Conservation (phyloP, 768 basidiomycete genomes). For the Amyloporia xantha region DNA sequence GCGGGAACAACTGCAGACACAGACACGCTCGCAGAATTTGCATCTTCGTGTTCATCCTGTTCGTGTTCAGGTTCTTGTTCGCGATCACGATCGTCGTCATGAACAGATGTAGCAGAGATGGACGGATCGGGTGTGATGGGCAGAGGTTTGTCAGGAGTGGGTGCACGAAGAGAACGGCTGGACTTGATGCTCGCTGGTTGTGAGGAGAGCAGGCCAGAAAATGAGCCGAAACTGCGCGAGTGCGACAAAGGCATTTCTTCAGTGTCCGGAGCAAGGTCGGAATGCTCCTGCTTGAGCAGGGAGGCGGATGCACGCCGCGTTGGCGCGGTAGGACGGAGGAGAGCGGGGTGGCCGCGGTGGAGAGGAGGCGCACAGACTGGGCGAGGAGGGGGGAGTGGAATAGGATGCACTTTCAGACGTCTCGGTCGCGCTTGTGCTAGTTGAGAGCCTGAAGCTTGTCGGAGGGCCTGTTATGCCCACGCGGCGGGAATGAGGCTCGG, state of each 20-base stretch:
- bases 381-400: constrained; percentile 18
- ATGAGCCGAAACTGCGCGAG: constrained; percentile 21
- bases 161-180: constrained; percentile 1
- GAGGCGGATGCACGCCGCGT: constrained; percentile 10
- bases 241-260: constrained; percentile 21
- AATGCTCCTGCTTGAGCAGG: constrained; percentile 5
- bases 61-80: constrained; percentile 3
- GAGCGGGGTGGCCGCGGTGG: constrained; percentile 26
- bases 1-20: too few species aligned
- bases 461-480: constrained; percentile 18
- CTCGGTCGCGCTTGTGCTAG: constrained; percentile 13
- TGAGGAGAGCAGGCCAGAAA: constrained; percentile 18
- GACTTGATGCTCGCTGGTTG: constrained; percentile 7
- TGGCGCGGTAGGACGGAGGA: constrained; percentile 17
- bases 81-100: constrained; percentile 2
- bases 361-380: constrained; percentile 11
- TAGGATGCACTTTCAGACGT: constrained; percentile 8
- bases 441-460: constrained; percentile 18
- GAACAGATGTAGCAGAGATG: constrained; percentile 1
- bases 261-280: constrained; percentile 2
- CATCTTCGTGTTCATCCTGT: constrained; percentile 8
- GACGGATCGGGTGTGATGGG: constrained; percentile 24
- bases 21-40: constrained; percentile 10
- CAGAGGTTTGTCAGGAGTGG: constrained; percentile 23
- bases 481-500: constrained; percentile 29